A percentile compares a stretch with the other conserved stretches of the same genome.
These are phyloP conservation scores for Mycena capillaripes DNA, from an alignment of 768 basidiomycete species.

Conservation along the genomic window DNA sequence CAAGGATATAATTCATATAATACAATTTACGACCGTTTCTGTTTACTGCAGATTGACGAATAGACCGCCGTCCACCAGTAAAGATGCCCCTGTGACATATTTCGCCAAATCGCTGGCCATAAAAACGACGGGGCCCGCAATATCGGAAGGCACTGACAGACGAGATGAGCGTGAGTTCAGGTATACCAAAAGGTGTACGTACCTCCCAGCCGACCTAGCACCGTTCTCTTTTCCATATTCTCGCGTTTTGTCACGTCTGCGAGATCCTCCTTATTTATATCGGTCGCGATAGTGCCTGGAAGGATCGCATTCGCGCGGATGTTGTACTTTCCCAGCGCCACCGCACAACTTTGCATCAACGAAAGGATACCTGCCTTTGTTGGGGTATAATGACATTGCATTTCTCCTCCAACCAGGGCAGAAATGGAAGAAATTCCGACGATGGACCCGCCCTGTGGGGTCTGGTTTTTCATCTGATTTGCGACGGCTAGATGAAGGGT, in stretches of 20 bases:
- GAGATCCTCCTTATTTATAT: conserved; percentile 85
- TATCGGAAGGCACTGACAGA: conserved; percentile 66
- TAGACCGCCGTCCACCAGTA: conserved; percentile 80
- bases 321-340: conserved; percentile 81
- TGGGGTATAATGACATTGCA: conserved; percentile 84
- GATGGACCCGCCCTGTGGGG: conserved; percentile 80
- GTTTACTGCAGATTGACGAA: conserved; percentile 80
- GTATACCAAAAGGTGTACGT: conserved; percentile 31
- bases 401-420: conserved; percentile 81
- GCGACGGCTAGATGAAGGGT: conserved; percentile 64
- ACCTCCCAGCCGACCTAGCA: conserved; percentile 77
- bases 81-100: conserved; percentile 76
- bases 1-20: too few species aligned
- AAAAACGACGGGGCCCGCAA: conserved; percentile 83
- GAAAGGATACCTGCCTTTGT: conserved; percentile 86
- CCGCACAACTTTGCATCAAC: conserved; percentile 85
- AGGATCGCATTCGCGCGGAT: conserved; percentile 81
- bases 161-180: too few species aligned
- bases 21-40: not conserved
- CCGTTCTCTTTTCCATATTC: conserved; percentile 75
- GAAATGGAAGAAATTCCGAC: conserved; percentile 86
- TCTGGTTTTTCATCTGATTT: conserved; percentile 79
- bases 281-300: conserved; percentile 84
- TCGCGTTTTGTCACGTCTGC: conserved; percentile 69
- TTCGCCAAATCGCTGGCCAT: conserved; percentile 78